phyloP scores from a whole-genome alignment of 441 rosid genomes.

The Mallotus repandus region DNA sequence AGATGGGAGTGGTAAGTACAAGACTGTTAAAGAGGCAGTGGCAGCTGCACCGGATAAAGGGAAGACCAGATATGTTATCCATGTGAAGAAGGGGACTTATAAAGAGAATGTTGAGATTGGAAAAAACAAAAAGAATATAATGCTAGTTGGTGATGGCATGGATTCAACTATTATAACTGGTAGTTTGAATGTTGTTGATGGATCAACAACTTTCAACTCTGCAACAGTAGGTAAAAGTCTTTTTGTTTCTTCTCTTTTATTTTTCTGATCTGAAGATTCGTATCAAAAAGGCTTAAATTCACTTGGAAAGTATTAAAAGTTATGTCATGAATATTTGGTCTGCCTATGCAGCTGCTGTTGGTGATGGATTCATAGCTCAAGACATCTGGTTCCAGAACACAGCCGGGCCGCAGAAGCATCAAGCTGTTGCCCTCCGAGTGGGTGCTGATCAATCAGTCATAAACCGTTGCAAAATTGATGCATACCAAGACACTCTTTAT shows the following conservation, averaged over 20 bases:
- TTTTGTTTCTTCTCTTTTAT: not conserved
- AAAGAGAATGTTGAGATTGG: constrained; percentile 56
- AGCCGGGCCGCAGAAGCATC: constrained; percentile 68
- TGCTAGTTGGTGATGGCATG: constrained; percentile 66
- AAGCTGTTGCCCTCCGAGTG: constrained; percentile 71
- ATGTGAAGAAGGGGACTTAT: constrained; percentile 61
- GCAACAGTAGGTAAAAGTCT: constrained; percentile 52
- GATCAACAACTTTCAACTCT: constrained; percentile 59
- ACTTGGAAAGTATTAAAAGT: too few species aligned
- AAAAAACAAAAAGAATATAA: constrained; percentile 44
- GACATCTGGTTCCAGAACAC: constrained; percentile 73
- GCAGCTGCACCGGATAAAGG: constrained; percentile 28
- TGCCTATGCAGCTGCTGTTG: constrained; percentile 46
- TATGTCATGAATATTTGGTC: too few species aligned
- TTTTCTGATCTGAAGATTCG: not conserved
- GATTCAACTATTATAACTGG: constrained; percentile 51
- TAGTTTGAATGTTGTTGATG: constrained; percentile 57
- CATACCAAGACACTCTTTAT: constrained; percentile 70
- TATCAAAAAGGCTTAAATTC: too few species aligned
- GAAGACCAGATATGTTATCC: constrained; percentile 48
- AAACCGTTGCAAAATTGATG: constrained; percentile 64
- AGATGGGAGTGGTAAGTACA: constrained; percentile 65
- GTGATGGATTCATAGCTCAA: constrained; percentile 80
- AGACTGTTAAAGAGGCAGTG: constrained; percentile 51
- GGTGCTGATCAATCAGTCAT: constrained; percentile 62